Evolutionary conservation across 495 filamentous ascomycete genomes (phyloP), one percentile per base, ranked within the genome.

Genomic region (Platismatia glauca): DNA sequence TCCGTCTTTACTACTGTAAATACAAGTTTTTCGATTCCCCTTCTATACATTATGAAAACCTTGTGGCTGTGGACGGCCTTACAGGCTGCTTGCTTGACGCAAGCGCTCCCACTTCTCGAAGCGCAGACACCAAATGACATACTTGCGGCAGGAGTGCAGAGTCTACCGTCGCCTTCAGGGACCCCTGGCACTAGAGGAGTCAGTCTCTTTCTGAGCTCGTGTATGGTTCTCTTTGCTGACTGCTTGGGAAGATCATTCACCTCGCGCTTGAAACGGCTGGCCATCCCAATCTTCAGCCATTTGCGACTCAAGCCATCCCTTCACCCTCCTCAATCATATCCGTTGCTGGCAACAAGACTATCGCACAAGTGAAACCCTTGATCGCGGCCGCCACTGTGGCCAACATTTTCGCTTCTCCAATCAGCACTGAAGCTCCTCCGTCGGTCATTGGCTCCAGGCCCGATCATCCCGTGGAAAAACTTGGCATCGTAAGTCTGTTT

Each of bases 391-490:
- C 44, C 12, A 48, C 44, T 48, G 44, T 48, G 8, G 4, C 44
- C 6, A 27, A 48, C 11, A 27, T 48, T 27, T 48, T 27, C 9
- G 44, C 44, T 9, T 48, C 44, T 48, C 44, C 44, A 48, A 48
- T 48, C 44, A 48, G 44, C 22, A 86, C 82, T 20, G 80, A 75
- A 16, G 64, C 83, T 24, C 82, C 86, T 53, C 78, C 86, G 0
- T 50, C 74, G 1, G 75, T 73, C 41, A 84, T 92, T 64, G 58
- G 72, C 22, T 73, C 71, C 15, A 72, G 81, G 37, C 61, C 76
- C 58, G 80, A 75, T 72, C 82, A 86, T 67, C 81, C 81, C 8
- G 75, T 82, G 39, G 69, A 73, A 37, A 77, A 76, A 62, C 62
- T 72, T 24, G 71, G 75, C 38, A 79, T 82, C 69, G 78, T 83